Percentiles rank a stretch among this genome's conserved stretches.
Conservation (phyloP, 2,329 filamentous ascomycete genomes). For the Pseudogymnoascus destructans region DNA sequence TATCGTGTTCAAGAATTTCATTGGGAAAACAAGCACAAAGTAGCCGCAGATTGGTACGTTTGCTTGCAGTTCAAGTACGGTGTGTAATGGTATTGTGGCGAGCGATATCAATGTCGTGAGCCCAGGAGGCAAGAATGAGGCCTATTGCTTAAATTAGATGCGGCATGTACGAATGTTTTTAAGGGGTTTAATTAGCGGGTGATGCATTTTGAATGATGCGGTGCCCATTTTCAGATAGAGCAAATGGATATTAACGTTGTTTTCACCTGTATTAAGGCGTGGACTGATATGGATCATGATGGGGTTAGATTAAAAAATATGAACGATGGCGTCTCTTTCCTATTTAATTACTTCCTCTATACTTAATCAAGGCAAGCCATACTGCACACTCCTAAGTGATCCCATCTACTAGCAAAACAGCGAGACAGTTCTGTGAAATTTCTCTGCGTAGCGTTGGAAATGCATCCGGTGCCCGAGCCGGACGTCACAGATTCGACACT, state of each 20-base stretch:
- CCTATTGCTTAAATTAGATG: constrained; percentile 33
- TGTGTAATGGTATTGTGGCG: constrained; percentile 36
- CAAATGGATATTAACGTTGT: neutral
- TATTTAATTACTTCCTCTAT: too few relatives aligned
- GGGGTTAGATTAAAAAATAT: too few relatives aligned
- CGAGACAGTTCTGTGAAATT: too few relatives aligned
- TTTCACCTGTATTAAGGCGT: neutral
- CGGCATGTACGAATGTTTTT: constrained; percentile 25
- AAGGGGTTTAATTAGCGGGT: constrained; percentile 21
- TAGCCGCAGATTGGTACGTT: constrained; percentile 34
- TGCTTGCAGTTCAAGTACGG: constrained; percentile 35
- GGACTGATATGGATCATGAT: too few relatives aligned
- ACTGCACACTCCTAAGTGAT: too few relatives aligned
- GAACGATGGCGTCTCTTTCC: too few relatives aligned
- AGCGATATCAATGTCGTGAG: constrained; percentile 34
- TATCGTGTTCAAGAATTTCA: constrained; percentile 42
- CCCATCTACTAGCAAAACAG: too few relatives aligned
- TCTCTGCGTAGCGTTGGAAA: neutral
- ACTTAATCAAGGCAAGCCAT: too few relatives aligned
- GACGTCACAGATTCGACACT: neutral
- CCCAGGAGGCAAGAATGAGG: constrained; percentile 33
- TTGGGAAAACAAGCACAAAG: constrained; percentile 37
- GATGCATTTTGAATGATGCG: neutral
- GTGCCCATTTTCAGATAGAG: neutral
- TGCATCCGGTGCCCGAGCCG: neutral